These are phyloP conservation scores for Pythium chondricola DNA, from an alignment of 352 stramenopile species.

Conservation along the genomic window DNA sequence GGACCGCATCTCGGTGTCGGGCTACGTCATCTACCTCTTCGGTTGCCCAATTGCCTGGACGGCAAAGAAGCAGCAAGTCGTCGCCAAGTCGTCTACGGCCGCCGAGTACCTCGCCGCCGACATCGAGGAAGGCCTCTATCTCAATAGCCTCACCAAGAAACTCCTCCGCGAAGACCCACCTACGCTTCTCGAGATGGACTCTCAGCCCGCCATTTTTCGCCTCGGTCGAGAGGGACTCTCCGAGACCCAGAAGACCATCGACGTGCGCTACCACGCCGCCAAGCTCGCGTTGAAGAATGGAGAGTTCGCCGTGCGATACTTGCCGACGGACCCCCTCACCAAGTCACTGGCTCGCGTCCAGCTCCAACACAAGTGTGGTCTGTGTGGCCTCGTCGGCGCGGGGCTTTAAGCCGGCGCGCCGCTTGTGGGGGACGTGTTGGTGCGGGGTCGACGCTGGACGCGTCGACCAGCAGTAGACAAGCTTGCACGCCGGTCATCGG, in stretches of 20 bases:
- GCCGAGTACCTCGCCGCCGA: slow-evolving; percentile 13
- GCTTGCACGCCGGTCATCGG: too few species aligned
- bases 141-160: slow-evolving; percentile 2
- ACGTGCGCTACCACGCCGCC: not conserved
- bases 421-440: too few species aligned
- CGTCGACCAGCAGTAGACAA: too few species aligned
- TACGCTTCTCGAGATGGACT: slow-evolving; percentile 5
- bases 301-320: too few species aligned
- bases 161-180: slow-evolving; percentile 1
- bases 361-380: too few species aligned
- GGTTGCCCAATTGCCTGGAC: slow-evolving; percentile 5
- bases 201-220: slow-evolving; percentile 10
- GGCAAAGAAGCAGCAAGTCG: slow-evolving; percentile 13
- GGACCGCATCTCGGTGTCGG: slow-evolving; percentile 16
- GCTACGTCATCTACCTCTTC: slow-evolving; percentile 9
- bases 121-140: slow-evolving; percentile 6
- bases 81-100: slow-evolving; percentile 11
- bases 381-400: too few species aligned
- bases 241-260: slow-evolving; percentile 13
- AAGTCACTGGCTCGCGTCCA: too few species aligned
- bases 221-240: slow-evolving; percentile 1
- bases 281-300: too few species aligned
- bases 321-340: too few species aligned
- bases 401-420: too few species aligned
- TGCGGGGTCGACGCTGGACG: too few species aligned